These are phyloP conservation scores for Lenwebbia sp. DNA, from an alignment of 345 rosid species.

Conservation along the genomic window DNA sequence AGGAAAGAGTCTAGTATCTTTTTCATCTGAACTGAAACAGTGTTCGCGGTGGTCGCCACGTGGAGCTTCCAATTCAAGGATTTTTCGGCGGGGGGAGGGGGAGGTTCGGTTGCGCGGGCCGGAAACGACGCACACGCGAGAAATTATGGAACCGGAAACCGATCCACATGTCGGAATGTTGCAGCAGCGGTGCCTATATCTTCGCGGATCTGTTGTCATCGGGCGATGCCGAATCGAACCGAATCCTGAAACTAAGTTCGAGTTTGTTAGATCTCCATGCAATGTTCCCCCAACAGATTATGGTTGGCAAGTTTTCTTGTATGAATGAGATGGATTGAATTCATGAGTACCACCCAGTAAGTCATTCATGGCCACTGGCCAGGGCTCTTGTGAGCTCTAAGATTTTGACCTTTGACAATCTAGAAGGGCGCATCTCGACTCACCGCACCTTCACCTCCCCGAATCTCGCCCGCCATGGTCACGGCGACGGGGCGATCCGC, in stretches of 20 bases:
- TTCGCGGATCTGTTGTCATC: neutral
- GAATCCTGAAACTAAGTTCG: neutral
- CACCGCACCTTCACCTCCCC: fast-evolving
- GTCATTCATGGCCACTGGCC: neutral
- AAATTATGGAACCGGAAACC: neutral
- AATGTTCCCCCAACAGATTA: fast-evolving
- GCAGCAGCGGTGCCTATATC: neutral
- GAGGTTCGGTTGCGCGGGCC: neutral
- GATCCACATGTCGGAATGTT: neutral
- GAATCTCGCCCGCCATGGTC: neutral
- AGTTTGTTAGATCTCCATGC: neutral
- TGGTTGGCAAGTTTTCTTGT: fast-evolving
- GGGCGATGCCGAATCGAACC: neutral
- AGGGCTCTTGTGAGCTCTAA: neutral
- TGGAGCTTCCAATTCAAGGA: neutral
- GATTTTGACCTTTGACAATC: neutral
- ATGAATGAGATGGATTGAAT: neutral
- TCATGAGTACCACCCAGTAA: neutral
- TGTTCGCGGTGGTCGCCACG: neutral
- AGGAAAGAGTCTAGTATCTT: neutral
- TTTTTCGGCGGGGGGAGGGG: neutral
- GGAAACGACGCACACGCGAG: neutral
- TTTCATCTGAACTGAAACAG: neutral
- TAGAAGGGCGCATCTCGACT: neutral
- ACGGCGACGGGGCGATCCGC: fast-evolving